A percentile compares a stretch with the other conserved stretches of the same genome.
Evolutionary conservation across 768 basidiomycete genomes (phyloP).

Genomic region (Boletus eberwhitei): DNA sequence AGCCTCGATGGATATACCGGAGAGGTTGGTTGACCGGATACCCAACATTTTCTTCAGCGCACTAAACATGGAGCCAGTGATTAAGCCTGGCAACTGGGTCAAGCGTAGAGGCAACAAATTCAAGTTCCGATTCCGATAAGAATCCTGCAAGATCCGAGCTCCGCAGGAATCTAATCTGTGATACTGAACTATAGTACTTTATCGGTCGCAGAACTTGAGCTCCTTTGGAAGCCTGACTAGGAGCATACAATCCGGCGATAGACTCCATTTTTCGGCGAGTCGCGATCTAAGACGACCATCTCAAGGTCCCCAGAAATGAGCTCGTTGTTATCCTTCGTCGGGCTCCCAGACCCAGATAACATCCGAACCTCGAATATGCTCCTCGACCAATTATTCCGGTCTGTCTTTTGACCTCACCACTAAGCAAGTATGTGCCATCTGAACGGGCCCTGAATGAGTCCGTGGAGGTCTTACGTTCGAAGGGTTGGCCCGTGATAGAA

Average conservation of each 20-base stretch:
- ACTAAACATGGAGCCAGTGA: slow-evolving; percentile 8
- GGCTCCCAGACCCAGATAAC: no score
- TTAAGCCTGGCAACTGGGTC: background rate
- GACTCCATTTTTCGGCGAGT: background rate
- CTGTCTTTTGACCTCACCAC: no score
- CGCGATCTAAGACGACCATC: background rate
- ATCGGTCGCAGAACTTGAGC: background rate
- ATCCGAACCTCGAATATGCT: no score
- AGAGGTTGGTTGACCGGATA: background rate
- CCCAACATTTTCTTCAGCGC: slow-evolving; percentile 8
- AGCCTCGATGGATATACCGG: background rate
- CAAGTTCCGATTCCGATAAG: background rate
- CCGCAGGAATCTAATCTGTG: no score
- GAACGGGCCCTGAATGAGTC: no score
- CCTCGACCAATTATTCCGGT: no score
- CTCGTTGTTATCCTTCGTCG: no score
- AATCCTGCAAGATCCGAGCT: background rate
- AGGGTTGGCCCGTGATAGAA: no score
- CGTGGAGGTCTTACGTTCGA: no score
- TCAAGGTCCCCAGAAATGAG: background rate
- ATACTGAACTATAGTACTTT: no score
- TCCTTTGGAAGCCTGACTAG: background rate
- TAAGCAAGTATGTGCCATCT: no score
- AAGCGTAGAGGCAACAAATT: no score
- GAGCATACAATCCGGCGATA: background rate